Evolutionary conservation across 495 filamentous ascomycete species (phyloP), one percentile per base, ranked within the genome.

Genomic region (Elaphomyces granulatus): DNA sequence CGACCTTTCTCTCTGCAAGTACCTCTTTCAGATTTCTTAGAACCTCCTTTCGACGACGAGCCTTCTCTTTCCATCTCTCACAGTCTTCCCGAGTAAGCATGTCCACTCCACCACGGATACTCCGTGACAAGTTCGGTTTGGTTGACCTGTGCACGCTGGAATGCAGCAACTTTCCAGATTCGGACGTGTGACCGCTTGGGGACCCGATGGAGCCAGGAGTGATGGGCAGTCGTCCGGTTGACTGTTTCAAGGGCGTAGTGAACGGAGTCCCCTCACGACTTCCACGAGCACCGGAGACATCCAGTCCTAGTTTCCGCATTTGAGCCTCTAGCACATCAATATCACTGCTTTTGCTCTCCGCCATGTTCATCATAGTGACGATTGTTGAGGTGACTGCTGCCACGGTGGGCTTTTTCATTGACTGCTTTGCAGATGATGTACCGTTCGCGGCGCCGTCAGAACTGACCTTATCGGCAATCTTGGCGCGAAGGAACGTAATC

Each of bases 301-400:
- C 58, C 4, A 86, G 50, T 2, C 80, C 68, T 7, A 93, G 63
- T 37, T 74, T 78, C 19, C 76, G 72, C 63, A 96, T 78, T 47
- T 93, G 82, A 26, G 74, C 72, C 54, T 94, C 90, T 19, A 96
- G 68, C 8, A 92, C 73, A 55, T 93, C 84, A 35, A 96, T 77
- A 46, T 96, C 90, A 34, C 75, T 78, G 54, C 80, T 85, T 52
- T 78, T 81, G 58, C 78, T 78, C 63, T 94, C 83, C 0, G 80
- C 79, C 83, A 95, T 93, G 43, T 62, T 74, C 38, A 87, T 96
- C 75, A 99, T 83, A 40, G 90, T 94, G 38, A 65, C 64, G 45
- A 99, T 93, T 4, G 92, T 96, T 36, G 80, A 81, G 32, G 83
- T 75, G 15, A 96, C 85, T 6, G 85, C 84, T 46, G 95, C 92